phyloP scores from a whole-genome alignment of 148 eudicot species.

The Salicornia ramosissima region DNA sequence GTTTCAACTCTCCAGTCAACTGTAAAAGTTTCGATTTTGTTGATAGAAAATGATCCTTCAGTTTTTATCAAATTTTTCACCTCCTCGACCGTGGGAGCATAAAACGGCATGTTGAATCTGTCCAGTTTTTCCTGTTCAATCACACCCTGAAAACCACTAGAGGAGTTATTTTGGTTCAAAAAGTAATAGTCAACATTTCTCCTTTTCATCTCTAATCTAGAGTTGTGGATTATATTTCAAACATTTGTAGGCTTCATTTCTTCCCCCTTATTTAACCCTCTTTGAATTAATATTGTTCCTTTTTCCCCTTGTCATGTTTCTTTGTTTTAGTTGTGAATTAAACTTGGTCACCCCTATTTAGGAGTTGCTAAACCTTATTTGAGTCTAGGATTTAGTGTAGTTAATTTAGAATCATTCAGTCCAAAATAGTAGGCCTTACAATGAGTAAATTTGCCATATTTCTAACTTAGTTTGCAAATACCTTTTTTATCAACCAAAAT shows the following conservation, averaged over 20 bases:
- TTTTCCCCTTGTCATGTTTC: neutral
- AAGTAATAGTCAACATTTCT: neutral
- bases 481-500: too few relatives aligned
- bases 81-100: slow-evolving; percentile 35
- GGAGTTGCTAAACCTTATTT: too few relatives aligned
- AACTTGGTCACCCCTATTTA: neutral
- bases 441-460: too few relatives aligned
- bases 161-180: neutral
- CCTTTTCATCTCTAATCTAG: neutral
- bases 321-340: neutral
- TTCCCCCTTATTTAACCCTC: neutral
- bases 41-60: slow-evolving; percentile 29
- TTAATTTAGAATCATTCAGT: too few relatives aligned
- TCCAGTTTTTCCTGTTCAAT: slow-evolving; percentile 31
- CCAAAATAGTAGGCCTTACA: too few relatives aligned
- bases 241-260: neutral
- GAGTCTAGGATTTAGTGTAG: too few relatives aligned
- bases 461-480: too few relatives aligned
- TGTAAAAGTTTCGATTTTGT: slow-evolving; percentile 24
- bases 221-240: neutral
- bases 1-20: slow-evolving; percentile 28
- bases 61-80: slow-evolving; percentile 26
- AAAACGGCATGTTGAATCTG: slow-evolving; percentile 39
- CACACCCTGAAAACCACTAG: slow-evolving; percentile 21
- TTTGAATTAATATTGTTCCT: neutral